These are phyloP conservation scores for Cryptococcus sp. DNA, from an alignment of 1,284 basidiomycete species.

Conservation along the genomic window DNA sequence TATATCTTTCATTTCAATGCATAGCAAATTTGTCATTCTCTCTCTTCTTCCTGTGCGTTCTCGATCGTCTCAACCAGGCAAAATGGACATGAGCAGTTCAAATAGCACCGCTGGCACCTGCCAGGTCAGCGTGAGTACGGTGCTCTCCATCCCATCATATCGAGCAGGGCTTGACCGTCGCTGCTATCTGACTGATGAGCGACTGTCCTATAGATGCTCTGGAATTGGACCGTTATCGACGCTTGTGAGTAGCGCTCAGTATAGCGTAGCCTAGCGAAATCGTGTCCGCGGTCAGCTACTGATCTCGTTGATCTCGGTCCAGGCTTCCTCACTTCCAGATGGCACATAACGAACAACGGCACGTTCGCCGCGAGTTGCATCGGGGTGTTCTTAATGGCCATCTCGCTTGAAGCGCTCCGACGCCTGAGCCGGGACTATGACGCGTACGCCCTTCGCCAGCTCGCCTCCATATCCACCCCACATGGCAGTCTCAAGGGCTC, in stretches of 20 bases:
- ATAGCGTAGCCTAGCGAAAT: neutral
- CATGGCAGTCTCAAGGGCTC: too few species aligned
- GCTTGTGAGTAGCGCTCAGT: slow-evolving; percentile 19
- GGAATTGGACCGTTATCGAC: slow-evolving; percentile 39
- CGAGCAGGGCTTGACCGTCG: too few species aligned
- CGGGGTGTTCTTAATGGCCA: slow-evolving; percentile 26
- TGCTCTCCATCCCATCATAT: too few species aligned
- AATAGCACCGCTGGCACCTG: neutral
- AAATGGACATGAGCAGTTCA: slow-evolving; percentile 1
- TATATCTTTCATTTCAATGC: too few species aligned
- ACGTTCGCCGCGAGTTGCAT: slow-evolving; percentile 36
- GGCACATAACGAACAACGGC: slow-evolving; percentile 31
- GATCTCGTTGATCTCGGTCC: neutral
- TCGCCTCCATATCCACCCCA: slow-evolving; percentile 2
- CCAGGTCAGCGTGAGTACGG: neutral
- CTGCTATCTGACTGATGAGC: too few species aligned
- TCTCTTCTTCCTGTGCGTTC: too few species aligned
- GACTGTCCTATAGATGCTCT: slow-evolving; percentile 28
- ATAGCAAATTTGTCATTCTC: too few species aligned
- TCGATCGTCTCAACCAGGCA: neutral
- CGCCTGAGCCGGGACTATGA: slow-evolving; percentile 28
- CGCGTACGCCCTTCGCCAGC: slow-evolving; percentile 14
- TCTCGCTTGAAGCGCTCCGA: slow-evolving; percentile 26
- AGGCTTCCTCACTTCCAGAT: slow-evolving; percentile 33
- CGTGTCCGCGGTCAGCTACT: neutral